Evolutionary conservation across 106 monocot species (phyloP).

Genomic region (Hemerocallis citrina): DNA sequence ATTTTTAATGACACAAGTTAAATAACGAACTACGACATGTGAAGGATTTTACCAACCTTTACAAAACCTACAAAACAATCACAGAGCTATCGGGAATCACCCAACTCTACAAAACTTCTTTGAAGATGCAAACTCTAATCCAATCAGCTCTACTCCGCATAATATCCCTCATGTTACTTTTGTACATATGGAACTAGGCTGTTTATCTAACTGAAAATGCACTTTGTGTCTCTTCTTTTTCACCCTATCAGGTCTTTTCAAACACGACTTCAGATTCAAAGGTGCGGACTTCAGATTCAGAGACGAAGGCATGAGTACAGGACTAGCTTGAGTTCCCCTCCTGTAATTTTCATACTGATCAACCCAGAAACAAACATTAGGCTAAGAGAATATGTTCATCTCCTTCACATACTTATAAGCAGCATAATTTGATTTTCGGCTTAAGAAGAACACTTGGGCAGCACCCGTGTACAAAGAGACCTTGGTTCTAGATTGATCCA

Average conservation of each 20-base stretch:
- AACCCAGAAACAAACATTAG: conserved; percentile 44
- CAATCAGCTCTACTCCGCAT: too few relatives aligned
- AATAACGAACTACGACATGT: too few relatives aligned
- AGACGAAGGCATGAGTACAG: not conserved
- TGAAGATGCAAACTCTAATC: too few relatives aligned
- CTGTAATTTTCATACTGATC: conserved; percentile 16
- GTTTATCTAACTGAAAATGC: conserved; percentile 10
- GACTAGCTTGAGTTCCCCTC: not conserved
- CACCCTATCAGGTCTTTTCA: conserved; percentile 14
- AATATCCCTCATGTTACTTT: too few relatives aligned
- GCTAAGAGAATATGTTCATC: conserved; percentile 26
- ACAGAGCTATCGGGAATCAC: too few relatives aligned
- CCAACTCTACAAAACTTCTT: too few relatives aligned
- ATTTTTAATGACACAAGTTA: too few relatives aligned
- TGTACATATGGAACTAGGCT: not conserved
- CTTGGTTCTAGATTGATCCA: conserved; percentile 35
- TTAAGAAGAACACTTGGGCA: conserved; percentile 32
- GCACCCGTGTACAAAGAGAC: conserved; percentile 45
- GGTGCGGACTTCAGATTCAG: conserved; percentile 7
- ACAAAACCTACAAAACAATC: too few relatives aligned
- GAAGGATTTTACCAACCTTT: too few relatives aligned
- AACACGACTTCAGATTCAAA: conserved; percentile 21
- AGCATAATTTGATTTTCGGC: conserved; percentile 17
- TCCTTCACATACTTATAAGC: conserved; percentile 26
- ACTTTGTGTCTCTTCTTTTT: conserved; percentile 11